Percentiles rank a stretch among this genome's conserved stretches.
phyloP scores from a whole-genome alignment of 345 rosid species.

The Camelina sativa region DNA sequence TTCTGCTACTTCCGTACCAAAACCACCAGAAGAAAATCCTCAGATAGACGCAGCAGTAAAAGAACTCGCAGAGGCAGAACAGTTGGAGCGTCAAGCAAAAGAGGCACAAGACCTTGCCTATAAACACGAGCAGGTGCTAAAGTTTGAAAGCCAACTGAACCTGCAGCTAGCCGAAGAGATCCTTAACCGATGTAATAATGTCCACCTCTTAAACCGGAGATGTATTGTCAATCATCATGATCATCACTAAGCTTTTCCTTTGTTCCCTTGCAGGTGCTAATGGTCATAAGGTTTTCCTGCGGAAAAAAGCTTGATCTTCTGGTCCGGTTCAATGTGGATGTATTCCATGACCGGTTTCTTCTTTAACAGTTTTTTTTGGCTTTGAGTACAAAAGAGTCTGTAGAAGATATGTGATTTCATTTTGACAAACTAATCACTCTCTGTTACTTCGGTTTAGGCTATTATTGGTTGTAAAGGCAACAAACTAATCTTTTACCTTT shows the following conservation, averaged over 20 bases:
- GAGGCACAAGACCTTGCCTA: constrained; percentile 52
- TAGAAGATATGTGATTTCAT: constrained; percentile 7
- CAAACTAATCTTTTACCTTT: neutral
- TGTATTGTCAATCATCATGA: neutral
- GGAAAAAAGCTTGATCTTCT: neutral
- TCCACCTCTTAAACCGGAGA: neutral
- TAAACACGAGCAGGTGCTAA: constrained; percentile 41
- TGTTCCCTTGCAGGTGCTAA: constrained; percentile 20
- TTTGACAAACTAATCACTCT: neutral
- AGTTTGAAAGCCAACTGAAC: neutral
- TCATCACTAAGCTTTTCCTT: constrained; percentile 25
- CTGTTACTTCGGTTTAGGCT: neutral
- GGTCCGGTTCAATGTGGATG: constrained; percentile 14
- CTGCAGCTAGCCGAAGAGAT: neutral
- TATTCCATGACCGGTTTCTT: constrained; percentile 6
- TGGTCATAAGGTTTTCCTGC: neutral
- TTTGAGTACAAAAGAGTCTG: neutral
- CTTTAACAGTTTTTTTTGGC: neutral
- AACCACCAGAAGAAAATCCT: neutral
- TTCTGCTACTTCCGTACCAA: neutral
- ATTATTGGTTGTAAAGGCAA: neutral
- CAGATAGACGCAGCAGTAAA: constrained; percentile 51
- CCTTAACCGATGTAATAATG: neutral
- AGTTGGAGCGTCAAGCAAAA: constrained; percentile 40
- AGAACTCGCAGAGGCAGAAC: constrained; percentile 55